Base-by-base conservation (phyloP, 192 early-diverging fungal species). In the Radiomyces spectabilis region DNA sequence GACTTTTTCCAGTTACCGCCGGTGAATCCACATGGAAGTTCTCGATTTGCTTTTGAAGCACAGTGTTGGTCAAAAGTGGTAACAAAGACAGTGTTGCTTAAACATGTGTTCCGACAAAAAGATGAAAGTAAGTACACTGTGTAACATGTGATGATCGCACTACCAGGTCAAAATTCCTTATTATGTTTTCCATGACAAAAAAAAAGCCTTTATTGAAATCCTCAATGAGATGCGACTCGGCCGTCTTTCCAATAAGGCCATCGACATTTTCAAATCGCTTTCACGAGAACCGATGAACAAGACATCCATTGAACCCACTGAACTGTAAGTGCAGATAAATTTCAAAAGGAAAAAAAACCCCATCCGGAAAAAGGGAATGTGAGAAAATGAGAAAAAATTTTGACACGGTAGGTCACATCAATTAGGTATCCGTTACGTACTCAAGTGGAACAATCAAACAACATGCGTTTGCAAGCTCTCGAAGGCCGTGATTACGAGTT, bases 221-320 rank as follows among this genome's bases (percentile, higher is more conserved):
- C 75, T 97, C 24, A 92, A 92, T 54, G 90, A 97, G 57, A 78
- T 93, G 68, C 80, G 94, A 39, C 65, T 85, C 32, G 91, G 91
- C 7, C 55, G 65, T 16, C 50, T 92, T 7, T 82, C 89, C 0
- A 43, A 63, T 0, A 59, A 78, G 32, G 79, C 84, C 3, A 65
- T 73, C 31, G 25, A 56, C 0, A 51, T 72, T 0, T 80, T 96
- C 26, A 59, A 53, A 15, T 27, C 43, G 3, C 68, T 85, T 25
- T 68, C 61, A 41, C 78, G 75, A 4, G 67, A 26, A 59, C 81
- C 82, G 2, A 48, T 41, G 5, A 86, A 80, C 53, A 61, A 59
- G 19, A 85, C 81, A 41, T 77, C 76, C 3, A 89, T 81, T 56
- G 63, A 65, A 59, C 84, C 83, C 1, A 88, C 83, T 0, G 80